phyloP scores from a whole-genome alignment of 177 flowering plant genomes.

The Vitis hybrid region DNA sequence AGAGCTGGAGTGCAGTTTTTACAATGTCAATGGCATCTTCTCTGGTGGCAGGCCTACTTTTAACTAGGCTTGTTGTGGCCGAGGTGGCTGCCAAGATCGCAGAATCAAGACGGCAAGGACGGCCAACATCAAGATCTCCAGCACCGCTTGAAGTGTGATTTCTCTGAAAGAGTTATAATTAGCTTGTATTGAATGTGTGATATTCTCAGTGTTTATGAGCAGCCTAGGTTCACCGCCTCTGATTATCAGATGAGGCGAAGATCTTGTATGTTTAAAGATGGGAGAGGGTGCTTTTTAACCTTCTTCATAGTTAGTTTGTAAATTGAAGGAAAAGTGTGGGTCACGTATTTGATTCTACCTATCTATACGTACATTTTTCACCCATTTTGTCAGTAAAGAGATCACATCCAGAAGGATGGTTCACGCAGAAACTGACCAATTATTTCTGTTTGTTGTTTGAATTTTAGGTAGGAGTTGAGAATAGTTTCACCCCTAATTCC shows the following conservation, averaged over 20 bases:
- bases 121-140: constrained; percentile 15
- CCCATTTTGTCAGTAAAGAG: too few relatives aligned
- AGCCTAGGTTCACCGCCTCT: too few relatives aligned
- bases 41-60: constrained; percentile 72
- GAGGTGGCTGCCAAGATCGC: constrained; percentile 69
- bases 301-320: neutral
- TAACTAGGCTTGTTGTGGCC: constrained; percentile 68
- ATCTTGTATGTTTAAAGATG: neutral
- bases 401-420: too few relatives aligned
- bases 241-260: too few relatives aligned
- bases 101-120: constrained; percentile 28
- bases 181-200: too few relatives aligned
- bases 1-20: constrained; percentile 84
- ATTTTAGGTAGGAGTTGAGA: too few relatives aligned
- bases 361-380: too few relatives aligned
- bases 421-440: too few relatives aligned
- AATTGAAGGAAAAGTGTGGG: neutral
- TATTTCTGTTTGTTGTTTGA: too few relatives aligned
- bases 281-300: constrained; percentile 9
- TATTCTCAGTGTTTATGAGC: too few relatives aligned
- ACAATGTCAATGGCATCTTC: constrained; percentile 89
- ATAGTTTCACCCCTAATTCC: too few relatives aligned
- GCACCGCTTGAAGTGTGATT: constrained; percentile 24
- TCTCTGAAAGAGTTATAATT: neutral
- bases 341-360: too few relatives aligned